These are phyloP conservation scores for Beauveria asiatica DNA, from an alignment of 2,329 filamentous ascomycete genomes.

Conservation along the genomic window DNA sequence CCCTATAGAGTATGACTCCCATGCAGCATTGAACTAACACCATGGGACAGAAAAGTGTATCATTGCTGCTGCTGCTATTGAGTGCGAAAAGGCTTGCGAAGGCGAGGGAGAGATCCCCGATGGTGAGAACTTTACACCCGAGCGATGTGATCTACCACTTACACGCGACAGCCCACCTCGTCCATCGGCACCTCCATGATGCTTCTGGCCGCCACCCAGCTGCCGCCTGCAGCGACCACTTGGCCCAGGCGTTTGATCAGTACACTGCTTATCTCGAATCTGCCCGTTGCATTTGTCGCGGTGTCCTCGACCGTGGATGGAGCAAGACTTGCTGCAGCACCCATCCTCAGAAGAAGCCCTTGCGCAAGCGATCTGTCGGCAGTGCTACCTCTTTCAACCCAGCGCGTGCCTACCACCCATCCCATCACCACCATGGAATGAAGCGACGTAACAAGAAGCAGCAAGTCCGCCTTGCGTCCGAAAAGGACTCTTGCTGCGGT, in stretches of 20 bases:
- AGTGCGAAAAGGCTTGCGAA: constrained; percentile 24
- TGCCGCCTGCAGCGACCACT: constrained; percentile 24
- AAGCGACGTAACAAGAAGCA: constrained; percentile 16
- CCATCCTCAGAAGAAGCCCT: constrained; percentile 3
- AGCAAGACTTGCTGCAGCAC: constrained; percentile 21
- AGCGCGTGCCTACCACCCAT: background rate
- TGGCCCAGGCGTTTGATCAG: constrained; percentile 24
- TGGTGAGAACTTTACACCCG: constrained; percentile 3
- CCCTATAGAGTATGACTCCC: background rate
- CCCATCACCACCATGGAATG: constrained; percentile 17
- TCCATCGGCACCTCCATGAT: constrained; percentile 20
- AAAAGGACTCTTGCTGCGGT: constrained; percentile 8
- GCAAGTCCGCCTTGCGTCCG: background rate
- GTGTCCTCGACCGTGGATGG: constrained; percentile 22
- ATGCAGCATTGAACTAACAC: background rate
- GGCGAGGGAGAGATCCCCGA: constrained; percentile 12
- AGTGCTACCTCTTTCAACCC: background rate
- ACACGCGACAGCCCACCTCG: constrained; percentile 7
- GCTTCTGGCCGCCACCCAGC: constrained; percentile 18
- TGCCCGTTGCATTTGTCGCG: constrained; percentile 30
- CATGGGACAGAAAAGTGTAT: constrained; percentile 23
- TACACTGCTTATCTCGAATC: constrained; percentile 28
- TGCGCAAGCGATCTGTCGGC: background rate
- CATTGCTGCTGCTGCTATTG: constrained; percentile 20
- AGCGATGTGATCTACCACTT: constrained; percentile 6